Base-by-base conservation (phyloP, 2,329 filamentous ascomycete species). In the Rhynchosporium secalis region DNA sequence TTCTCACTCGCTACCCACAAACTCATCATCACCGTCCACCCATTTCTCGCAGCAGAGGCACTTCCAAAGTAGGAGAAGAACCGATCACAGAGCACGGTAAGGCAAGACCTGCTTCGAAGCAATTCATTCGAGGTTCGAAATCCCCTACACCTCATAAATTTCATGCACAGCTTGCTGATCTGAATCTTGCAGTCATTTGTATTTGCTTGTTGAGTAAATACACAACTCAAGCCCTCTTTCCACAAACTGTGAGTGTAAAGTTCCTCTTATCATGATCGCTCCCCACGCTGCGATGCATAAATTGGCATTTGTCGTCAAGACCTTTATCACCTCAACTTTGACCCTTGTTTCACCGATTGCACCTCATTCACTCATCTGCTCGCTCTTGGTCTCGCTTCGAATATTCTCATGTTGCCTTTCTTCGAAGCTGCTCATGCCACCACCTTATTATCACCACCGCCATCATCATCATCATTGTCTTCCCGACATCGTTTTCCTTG, bases 1-100 rank as follows among this genome's bases (percentile, higher is more conserved):
- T 63, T 62, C 64, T 63, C 69, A 69, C 68, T 73, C 72, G 70
- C 72, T 73, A 70, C 67, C 65, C 61, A 36, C 33, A 36, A 65
- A 65, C 62, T 60, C 60, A 63, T 67, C 65, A 66, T 64, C 66
- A 62, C 61, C 64, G 60, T 65, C 36, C 6, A 60, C 62, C 63
- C 60, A 57, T 41, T 63, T 64, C 58, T 63, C 63, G 36, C 52
- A 56, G 63, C 61, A 66, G 52, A 48, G 47, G 56, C 52, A 41
- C 60, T 31, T 55, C 20, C 28, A 54, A 33, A 54, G 36, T 20
- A 54, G n/a, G 36, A 40, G 28, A 20, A 13, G 33, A 10, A 15
- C 12, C 26, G 12, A 38, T 28, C 38, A 63, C 56, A 47, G 33
- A 40, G 51, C 43, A 29, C 12, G 33, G 55, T 56, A 63, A 45